Conservation (phyloP, 768 basidiomycete genomes). For the Naematelia encephala region DNA sequence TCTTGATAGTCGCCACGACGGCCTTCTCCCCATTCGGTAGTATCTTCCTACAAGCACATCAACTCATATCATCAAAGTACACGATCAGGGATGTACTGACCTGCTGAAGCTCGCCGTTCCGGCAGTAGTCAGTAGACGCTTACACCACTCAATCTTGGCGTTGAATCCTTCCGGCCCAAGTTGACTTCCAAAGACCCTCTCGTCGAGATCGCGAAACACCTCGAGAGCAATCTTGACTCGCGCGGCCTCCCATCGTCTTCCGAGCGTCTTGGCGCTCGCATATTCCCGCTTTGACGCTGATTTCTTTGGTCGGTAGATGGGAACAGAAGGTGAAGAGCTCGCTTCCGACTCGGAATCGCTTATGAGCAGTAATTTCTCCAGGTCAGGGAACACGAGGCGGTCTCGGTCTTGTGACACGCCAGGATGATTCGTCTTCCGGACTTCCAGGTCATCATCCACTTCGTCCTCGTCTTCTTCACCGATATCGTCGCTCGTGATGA, state of each 20-base stretch:
- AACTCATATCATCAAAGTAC: not conserved
- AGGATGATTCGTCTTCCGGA: not conserved
- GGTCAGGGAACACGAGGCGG: constrained; percentile 15
- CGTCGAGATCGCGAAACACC: constrained; percentile 44
- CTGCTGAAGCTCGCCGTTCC: constrained; percentile 48
- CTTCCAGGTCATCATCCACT: constrained; percentile 12
- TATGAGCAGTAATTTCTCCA: constrained; percentile 4
- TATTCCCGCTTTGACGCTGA: constrained; percentile 2
- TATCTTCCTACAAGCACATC: constrained; percentile 13
- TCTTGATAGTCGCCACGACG: constrained; percentile 57
- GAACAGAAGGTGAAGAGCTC: not conserved
- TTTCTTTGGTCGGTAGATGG: not conserved
- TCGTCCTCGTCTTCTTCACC: constrained; percentile 2
- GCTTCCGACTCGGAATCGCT: constrained; percentile 5
- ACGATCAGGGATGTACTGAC: constrained; percentile 20
- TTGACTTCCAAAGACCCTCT: constrained; percentile 42
- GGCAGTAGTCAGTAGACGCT: constrained; percentile 52
- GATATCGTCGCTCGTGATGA: not conserved
- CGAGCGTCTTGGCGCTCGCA: constrained; percentile 9
- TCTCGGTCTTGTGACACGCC: not conserved
- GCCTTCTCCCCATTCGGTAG: constrained; percentile 13
- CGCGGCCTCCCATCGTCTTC: constrained; percentile 29
- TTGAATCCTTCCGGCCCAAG: constrained; percentile 32
- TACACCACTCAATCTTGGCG: constrained; percentile 48
- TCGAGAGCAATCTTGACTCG: constrained; percentile 28